Percentiles rank a stretch among this genome's conserved stretches.
Conservation (phyloP, 139 green algal species). For the Chlorella sorokiniana region DNA sequence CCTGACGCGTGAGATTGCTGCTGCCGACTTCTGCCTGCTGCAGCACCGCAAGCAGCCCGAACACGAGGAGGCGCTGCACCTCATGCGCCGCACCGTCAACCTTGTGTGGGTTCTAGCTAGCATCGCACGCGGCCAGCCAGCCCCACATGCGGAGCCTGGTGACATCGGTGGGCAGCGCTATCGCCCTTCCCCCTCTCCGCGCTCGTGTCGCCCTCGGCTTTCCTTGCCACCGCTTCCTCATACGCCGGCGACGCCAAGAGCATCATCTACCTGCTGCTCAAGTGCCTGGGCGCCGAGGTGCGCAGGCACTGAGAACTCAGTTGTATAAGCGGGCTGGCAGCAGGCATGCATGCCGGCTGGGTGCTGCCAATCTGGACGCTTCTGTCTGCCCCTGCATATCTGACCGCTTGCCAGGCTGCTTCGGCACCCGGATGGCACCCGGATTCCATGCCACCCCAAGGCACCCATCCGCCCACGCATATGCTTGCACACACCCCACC, state of each 20-base stretch:
- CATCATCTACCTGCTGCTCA: no score
- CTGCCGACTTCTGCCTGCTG: background rate
- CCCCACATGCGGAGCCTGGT: background rate
- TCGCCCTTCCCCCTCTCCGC: background rate
- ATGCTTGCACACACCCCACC: no score
- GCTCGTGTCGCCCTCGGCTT: background rate
- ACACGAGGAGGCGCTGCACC: background rate
- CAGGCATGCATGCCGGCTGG: no score
- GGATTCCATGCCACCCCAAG: no score
- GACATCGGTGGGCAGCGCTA: background rate
- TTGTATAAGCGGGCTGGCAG: no score
- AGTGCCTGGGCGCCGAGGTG: no score
- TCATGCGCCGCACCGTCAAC: background rate
- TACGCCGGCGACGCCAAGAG: background rate
- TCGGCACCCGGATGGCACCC: no score
- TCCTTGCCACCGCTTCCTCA: background rate
- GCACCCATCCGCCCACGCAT: no score
- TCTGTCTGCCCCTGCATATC: no score
- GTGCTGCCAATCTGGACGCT: no score
- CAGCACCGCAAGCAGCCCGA: slow-evolving; percentile 4
- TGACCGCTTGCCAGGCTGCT: no score
- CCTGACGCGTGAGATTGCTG: background rate
- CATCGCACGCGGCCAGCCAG: background rate
- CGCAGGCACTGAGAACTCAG: no score
- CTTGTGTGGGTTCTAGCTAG: background rate